phyloP scores from a whole-genome alignment of 2,329 filamentous ascomycete genomes.

The Botrytis sinoallii region DNA sequence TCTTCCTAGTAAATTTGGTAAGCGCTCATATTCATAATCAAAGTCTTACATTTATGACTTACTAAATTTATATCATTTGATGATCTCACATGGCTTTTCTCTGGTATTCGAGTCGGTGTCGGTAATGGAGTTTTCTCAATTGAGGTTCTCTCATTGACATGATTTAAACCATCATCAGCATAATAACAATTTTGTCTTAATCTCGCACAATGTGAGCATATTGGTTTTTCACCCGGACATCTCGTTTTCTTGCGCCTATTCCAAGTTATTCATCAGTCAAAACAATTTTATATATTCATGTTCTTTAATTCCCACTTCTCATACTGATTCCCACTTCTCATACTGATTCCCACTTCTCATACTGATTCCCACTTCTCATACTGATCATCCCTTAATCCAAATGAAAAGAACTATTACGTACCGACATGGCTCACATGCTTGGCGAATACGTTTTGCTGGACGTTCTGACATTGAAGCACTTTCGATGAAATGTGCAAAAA shows the following conservation, averaged over 20 bases:
- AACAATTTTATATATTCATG: neutral
- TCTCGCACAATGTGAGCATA: constrained; percentile 49
- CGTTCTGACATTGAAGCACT: constrained; percentile 26
- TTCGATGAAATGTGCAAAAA: constrained; percentile 19
- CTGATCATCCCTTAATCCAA: neutral
- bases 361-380: neutral
- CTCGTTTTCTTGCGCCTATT: constrained; percentile 49
- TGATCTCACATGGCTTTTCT: neutral
- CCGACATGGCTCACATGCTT: constrained; percentile 41
- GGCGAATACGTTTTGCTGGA: constrained; percentile 35
- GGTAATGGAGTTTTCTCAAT: constrained; percentile 1
- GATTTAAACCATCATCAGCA: constrained; percentile 33
- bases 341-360: too few species aligned
- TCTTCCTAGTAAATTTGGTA: constrained; percentile 29
- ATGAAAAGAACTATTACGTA: constrained; percentile 22
- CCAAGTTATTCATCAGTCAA: constrained; percentile 5
- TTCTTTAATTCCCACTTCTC: neutral
- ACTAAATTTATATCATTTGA: constrained; percentile 14
- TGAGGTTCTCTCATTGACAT: constrained; percentile 22
- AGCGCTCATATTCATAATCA: neutral
- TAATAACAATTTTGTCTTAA: constrained; percentile 48
- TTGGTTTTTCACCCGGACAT: constrained; percentile 49
- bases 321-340: neutral
- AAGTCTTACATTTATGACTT: neutral
- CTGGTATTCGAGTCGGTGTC: neutral